Base-by-base conservation (phyloP, 1,284 basidiomycete species). In the Ustilago trichophora region DNA sequence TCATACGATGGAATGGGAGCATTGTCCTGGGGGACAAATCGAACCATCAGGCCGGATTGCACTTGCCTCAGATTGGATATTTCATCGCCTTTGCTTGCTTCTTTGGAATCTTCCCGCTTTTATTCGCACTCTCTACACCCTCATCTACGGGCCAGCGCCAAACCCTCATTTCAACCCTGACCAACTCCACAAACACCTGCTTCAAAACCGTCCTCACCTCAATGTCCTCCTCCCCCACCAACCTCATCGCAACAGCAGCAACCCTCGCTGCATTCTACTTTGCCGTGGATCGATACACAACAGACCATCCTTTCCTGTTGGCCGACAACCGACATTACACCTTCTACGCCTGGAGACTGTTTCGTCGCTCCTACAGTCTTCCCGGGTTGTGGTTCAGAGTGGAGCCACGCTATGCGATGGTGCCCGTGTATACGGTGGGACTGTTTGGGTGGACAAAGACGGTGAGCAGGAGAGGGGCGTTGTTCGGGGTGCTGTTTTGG, bases 241-340 rank as follows among this genome's bases (percentile, higher is more conserved):
- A n/a, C n/a, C n/a, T n/a, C n/a, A n/a, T n/a, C n/a, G n/a, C n/a
- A n/a, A n/a, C n/a, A n/a, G n/a, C n/a, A n/a, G n/a, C n/a, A n/a
- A n/a, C n/a, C 5, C 21, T 62, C 4, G 31, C 34, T 0, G 47
- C 21, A 1, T 35, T 35, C 40, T 35, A 72, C 34, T 25, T 53
- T 40, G 36, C 53, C 0, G 64, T 72, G 11, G 50, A 75, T 5
- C 25, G 18, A 2, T 68, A 19, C 82, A 96, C 92, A 42, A 89
- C 94, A 64, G 89, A 91, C 74, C 93, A 97, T 79, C 92, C 93
- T 0, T 97, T 97, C 84, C 82, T 97, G 29, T 87, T 97, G 12
- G 89, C 93, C 21, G 93, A 97, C 84, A 97, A 97, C 80, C 87
- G 93, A 41, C 93, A 97, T 79, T 96, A 93, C 81, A 91, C 91